Evolutionary conservation across 2,329 filamentous ascomycete genomes (phyloP).

Genomic region (Cytospora leucostoma): DNA sequence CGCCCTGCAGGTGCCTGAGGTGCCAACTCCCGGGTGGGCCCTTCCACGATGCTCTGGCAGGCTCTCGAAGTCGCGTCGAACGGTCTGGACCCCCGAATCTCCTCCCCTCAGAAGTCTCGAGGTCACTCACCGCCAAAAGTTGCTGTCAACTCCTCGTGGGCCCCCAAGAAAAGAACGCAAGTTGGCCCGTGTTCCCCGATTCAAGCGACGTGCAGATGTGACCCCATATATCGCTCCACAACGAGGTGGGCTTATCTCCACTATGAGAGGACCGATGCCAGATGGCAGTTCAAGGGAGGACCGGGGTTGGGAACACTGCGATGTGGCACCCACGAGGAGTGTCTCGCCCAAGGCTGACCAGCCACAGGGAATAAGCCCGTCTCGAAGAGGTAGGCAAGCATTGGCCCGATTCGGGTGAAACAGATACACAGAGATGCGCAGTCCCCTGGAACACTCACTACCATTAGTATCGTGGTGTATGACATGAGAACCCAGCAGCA

Average conservation of each 20-base stretch:
- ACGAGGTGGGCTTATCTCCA: constrained; percentile 12
- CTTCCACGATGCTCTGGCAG: neutral
- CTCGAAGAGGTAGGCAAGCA: constrained; percentile 14
- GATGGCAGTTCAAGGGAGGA: neutral
- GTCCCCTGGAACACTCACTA: neutral
- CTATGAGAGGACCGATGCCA: constrained; percentile 8
- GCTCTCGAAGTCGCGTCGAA: constrained; percentile 20
- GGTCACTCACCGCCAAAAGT: constrained; percentile 25
- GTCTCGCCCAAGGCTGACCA: neutral
- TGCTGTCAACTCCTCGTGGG: neutral
- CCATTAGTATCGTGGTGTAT: neutral
- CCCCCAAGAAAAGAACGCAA: constrained; percentile 16
- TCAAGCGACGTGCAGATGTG: constrained; percentile 18
- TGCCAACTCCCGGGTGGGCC: constrained; percentile 13
- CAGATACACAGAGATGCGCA: constrained; percentile 1
- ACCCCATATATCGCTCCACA: constrained; percentile 11
- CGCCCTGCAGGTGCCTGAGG: constrained; percentile 16
- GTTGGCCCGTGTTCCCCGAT: constrained; percentile 12
- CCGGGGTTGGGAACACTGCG: neutral
- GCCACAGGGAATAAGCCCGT: neutral
- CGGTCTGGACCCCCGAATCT: constrained; percentile 15
- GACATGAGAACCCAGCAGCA: constrained; percentile 5
- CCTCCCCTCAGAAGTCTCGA: neutral
- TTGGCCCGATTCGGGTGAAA: constrained; percentile 20
- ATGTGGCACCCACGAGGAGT: neutral